Conservation (phyloP, 306 rosid species). For the Glycine tomentella region DNA sequence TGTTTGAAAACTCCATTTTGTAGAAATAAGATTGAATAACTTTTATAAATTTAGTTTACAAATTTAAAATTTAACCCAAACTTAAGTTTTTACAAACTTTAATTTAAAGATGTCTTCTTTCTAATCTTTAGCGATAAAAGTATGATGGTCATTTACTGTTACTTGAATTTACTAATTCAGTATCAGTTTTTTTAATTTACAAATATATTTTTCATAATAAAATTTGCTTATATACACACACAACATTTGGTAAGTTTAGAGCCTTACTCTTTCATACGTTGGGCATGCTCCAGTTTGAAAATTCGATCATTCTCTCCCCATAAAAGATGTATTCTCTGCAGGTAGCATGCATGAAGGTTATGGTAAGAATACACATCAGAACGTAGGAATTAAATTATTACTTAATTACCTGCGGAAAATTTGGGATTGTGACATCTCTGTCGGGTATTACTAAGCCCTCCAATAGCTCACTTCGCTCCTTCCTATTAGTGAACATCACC, state of each 20-base stretch:
- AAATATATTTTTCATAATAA: too few species aligned
- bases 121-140: too few species aligned
- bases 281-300: slow-evolving; percentile 77
- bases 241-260: background rate
- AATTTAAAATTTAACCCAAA: too few species aligned
- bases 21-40: too few species aligned
- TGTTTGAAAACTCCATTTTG: too few species aligned
- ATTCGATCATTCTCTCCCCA: slow-evolving; percentile 94
- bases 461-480: slow-evolving; percentile 81
- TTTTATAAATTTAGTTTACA: too few species aligned
- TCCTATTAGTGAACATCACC: slow-evolving; percentile 92
- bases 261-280: slow-evolving; percentile 75
- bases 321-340: slow-evolving; percentile 81
- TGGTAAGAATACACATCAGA: background rate
- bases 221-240: too few species aligned
- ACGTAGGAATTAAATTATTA: background rate
- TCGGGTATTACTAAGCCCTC: slow-evolving; percentile 67
- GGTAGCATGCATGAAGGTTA: background rate
- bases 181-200: too few species aligned
- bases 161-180: too few species aligned
- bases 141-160: too few species aligned
- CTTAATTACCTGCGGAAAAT: slow-evolving; percentile 66
- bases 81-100: too few species aligned
- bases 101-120: too few species aligned
- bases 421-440: slow-evolving; percentile 61